Evolutionary conservation across 805 yeast genomes (phyloP), one percentile per base, ranked within the genome.

Genomic region (Zygoascus flipseniorum): DNA sequence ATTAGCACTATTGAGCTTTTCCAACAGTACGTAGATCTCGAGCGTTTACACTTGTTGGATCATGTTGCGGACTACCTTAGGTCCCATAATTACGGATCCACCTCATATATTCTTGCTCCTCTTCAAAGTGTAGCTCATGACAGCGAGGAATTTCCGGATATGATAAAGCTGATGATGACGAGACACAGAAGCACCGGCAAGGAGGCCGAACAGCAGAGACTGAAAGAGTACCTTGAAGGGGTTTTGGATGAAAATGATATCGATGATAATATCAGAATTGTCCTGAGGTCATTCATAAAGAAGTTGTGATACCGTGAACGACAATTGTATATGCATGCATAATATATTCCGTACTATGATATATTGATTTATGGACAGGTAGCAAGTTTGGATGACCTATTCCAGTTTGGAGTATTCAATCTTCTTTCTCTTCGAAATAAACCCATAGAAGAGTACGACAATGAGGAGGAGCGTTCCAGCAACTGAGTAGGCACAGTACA

Each of bases 101-200:
- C 51, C 39, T 43, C 48, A 18, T 58, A 72, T 10, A 65, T 79
- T 50, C 78, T 84, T 1, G 69, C 87, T 55, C 85, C 92, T 6
- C 71, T 89, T 32, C 80, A 95, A 65, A 78, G 76, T 59, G 64
- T 74, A 0, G 60, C 74, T 3, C 66, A 65, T 3, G 69, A 72
- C 53, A 59, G 69, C 14, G 69, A 74, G 4, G 62, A 64, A 8
- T 80, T 85, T 62, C 80, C 86, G 18, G 81, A 76, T 49, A 67
- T 72, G 50, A 74, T 90, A 62, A 88, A 86, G 69, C 74, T 76
- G 20, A 75, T 89, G 18, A 85, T 89, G 44, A 86, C 84, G 64
- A 81, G 82, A 63, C 87, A 80, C 64, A 72, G 79, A 57, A 60
- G 58, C 14, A 54, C 20, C 2, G 26, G 26, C 3, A 42, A 42